Percentiles rank a stretch among this genome's conserved stretches.
These are phyloP conservation scores for Penicillium manginii DNA, from an alignment of 495 filamentous ascomycete genomes.

Conservation along the genomic window DNA sequence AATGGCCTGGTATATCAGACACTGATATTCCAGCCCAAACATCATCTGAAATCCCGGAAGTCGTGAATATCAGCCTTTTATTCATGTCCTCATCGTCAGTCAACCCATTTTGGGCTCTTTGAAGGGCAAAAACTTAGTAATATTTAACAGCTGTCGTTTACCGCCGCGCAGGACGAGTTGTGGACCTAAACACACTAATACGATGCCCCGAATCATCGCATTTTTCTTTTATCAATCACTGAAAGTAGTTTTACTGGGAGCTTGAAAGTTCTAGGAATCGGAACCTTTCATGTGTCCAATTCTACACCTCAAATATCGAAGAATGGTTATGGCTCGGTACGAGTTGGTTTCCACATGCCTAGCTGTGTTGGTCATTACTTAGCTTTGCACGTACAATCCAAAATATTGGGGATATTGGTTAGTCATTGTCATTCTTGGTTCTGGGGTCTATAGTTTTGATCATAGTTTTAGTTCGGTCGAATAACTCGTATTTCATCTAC, in stretches of 20 bases:
- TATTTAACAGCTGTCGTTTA: neutral
- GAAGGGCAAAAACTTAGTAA: constrained; percentile 14
- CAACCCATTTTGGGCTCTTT: neutral
- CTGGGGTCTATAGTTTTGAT: constrained; percentile 10
- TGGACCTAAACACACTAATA: constrained; percentile 6
- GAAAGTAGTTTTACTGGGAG: neutral
- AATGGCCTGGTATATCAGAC: too few relatives aligned
- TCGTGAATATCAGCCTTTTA: too few relatives aligned
- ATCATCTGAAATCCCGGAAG: too few relatives aligned
- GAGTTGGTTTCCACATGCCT: constrained; percentile 13
- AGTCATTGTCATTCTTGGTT: constrained; percentile 11
- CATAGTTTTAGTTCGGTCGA: too few relatives aligned
- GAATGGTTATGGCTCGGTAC: constrained; percentile 14
- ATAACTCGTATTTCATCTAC: too few relatives aligned
- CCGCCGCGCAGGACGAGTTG: constrained; percentile 6
- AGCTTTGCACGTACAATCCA: constrained; percentile 15
- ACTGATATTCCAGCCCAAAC: too few relatives aligned
- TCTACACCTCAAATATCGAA: constrained; percentile 14
- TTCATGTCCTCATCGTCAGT: too few relatives aligned
- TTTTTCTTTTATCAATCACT: constrained; percentile 6
- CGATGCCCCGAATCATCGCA: constrained; percentile 10
- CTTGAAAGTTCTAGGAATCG: constrained; percentile 6
- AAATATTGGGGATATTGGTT: constrained; percentile 10
- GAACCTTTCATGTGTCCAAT: neutral
- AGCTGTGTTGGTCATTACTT: constrained; percentile 11